A percentile compares a stretch with the other conserved stretches of the same genome.
phyloP scores from a whole-genome alignment of 129 eudicot genomes.

The Lactuca sativa region DNA sequence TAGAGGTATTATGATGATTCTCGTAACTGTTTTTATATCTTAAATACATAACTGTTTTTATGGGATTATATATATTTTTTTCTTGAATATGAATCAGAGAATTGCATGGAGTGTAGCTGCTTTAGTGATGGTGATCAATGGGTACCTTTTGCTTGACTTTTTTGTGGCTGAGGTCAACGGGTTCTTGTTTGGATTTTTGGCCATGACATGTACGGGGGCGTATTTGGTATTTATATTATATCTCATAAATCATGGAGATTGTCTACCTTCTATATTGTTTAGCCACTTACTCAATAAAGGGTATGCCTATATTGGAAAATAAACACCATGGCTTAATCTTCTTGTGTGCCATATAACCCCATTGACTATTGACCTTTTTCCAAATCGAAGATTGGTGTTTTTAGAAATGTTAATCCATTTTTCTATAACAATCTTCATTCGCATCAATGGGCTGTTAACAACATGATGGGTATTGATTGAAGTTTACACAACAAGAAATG shows the following conservation, averaged over 20 bases:
- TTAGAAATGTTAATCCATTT: background rate
- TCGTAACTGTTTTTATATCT: background rate
- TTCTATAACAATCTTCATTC: background rate
- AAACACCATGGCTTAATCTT: background rate
- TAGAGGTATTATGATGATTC: constrained; percentile 53
- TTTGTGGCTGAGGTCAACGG: constrained; percentile 74
- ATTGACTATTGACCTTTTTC: background rate
- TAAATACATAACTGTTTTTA: no score
- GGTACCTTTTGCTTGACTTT: constrained; percentile 73
- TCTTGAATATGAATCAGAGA: constrained; percentile 39
- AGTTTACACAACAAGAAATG: constrained; percentile 13
- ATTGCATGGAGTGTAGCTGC: constrained; percentile 86
- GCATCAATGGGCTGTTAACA: constrained; percentile 4
- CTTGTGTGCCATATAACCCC: background rate
- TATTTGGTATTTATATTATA: constrained; percentile 62
- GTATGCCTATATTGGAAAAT: constrained; percentile 38
- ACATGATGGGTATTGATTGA: constrained; percentile 11
- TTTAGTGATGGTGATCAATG: constrained; percentile 89
- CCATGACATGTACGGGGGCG: constrained; percentile 53
- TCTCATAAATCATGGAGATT: constrained; percentile 58
- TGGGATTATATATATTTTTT: background rate
- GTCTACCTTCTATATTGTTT: constrained; percentile 53
- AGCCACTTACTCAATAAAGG: constrained; percentile 46
- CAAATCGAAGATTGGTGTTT: constrained; percentile 23
- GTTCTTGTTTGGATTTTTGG: constrained; percentile 49